Conservation (phyloP, 2,329 filamentous ascomycete genomes). For the Beauveria varroae region DNA sequence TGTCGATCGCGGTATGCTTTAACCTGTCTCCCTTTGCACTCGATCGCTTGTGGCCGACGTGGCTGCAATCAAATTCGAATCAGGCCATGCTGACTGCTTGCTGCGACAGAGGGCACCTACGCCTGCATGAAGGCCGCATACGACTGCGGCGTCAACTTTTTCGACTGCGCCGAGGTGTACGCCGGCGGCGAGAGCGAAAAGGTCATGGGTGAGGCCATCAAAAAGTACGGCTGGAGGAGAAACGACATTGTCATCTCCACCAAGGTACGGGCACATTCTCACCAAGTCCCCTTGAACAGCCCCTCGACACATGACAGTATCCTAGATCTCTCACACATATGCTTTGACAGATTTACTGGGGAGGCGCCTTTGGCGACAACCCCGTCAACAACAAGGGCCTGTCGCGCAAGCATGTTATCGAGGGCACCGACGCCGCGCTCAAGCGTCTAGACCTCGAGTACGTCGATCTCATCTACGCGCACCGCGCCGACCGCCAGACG, state of each 20-base stretch:
- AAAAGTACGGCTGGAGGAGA: conserved; percentile 52
- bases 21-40: background rate
- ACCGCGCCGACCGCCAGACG: conserved; percentile 59
- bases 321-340: background rate
- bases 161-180: conserved; percentile 53
- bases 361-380: conserved; percentile 50
- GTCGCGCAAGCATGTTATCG: conserved; percentile 61
- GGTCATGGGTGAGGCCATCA: conserved; percentile 54
- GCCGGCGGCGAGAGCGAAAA: conserved; percentile 54
- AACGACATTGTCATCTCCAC: conserved; percentile 55
- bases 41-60: too few species aligned
- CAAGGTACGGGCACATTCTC: conserved; percentile 33
- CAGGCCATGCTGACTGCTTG: conserved; percentile 9
- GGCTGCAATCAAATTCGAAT: too few species aligned
- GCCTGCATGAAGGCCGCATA: conserved; percentile 56
- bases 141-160: conserved; percentile 55
- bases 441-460: conserved; percentile 50
- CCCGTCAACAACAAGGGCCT: conserved; percentile 60
- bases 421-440: conserved; percentile 54
- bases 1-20: conserved; percentile 52
- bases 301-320: too few species aligned
- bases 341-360: conserved; percentile 53
- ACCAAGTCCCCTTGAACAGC: background rate
- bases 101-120: conserved; percentile 35
- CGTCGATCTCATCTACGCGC: conserved; percentile 62